phyloP scores from a whole-genome alignment of 164 flowering plant species.

The Piper betle region DNA sequence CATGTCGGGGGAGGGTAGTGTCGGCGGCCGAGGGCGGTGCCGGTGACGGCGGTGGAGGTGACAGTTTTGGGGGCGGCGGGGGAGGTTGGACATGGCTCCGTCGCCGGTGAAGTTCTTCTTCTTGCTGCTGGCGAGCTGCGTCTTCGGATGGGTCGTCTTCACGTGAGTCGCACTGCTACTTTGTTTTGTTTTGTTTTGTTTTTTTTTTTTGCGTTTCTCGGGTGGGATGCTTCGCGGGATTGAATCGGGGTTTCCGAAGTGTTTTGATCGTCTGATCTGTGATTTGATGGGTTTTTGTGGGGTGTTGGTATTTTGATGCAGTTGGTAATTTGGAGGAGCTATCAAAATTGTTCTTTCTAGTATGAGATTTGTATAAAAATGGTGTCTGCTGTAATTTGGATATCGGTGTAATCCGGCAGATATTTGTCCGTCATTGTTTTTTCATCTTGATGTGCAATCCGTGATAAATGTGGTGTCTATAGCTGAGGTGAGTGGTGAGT shows the following conservation, averaged over 20 bases:
- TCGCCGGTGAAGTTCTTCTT: slow-evolving; percentile 71
- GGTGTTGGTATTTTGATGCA: too few species aligned
- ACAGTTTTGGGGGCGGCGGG: background rate
- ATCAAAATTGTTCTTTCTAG: too few species aligned
- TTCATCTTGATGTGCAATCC: too few species aligned
- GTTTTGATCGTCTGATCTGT: background rate
- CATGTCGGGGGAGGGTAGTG: background rate
- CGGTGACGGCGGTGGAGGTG: background rate
- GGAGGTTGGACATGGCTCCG: slow-evolving; percentile 38
- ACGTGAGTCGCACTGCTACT: slow-evolving; percentile 34
- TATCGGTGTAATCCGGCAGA: too few species aligned
- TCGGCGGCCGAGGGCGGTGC: background rate
- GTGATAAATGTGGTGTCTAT: too few species aligned
- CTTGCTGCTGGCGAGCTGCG: slow-evolving; percentile 50
- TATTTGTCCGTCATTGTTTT: too few species aligned
- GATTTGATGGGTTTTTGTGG: too few species aligned
- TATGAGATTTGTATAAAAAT: too few species aligned
- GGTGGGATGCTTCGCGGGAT: background rate
- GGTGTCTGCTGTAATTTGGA: too few species aligned
- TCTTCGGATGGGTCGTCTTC: slow-evolving; percentile 68
- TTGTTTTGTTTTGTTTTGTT: background rate
- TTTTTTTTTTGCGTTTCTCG: background rate
- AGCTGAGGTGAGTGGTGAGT: too few species aligned
- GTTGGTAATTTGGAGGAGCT: too few species aligned
- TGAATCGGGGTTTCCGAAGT: background rate